Evolutionary conservation across 345 rosid genomes (phyloP).

Genomic region (Pugionium dolabratum): DNA sequence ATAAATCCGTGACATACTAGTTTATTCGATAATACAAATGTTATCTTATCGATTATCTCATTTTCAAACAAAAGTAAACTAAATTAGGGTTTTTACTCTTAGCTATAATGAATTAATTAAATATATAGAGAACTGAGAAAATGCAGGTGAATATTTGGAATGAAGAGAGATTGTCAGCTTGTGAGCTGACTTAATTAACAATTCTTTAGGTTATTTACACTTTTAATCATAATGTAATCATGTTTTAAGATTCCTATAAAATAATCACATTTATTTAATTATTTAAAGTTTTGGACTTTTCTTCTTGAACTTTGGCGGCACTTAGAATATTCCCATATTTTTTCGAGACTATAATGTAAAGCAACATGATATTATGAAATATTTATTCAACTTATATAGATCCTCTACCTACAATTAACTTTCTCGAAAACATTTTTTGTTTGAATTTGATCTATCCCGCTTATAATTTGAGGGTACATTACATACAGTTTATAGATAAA

Average conservation of each 20-base stretch:
- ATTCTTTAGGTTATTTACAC: constrained; percentile 41
- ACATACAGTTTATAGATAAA: too few relatives aligned
- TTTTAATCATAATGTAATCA: constrained; percentile 94
- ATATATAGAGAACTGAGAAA: constrained; percentile 78
- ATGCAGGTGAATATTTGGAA: constrained; percentile 84
- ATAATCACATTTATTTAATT: constrained; percentile 40
- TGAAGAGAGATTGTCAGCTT: constrained; percentile 63
- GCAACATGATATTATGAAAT: too few relatives aligned
- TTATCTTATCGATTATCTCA: background rate
- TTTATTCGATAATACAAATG: too few relatives aligned
- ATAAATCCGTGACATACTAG: too few relatives aligned
- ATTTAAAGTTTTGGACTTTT: constrained; percentile 62
- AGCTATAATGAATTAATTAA: constrained; percentile 16
- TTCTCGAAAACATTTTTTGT: too few relatives aligned
- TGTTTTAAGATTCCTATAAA: constrained; percentile 46
- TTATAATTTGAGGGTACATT: too few relatives aligned
- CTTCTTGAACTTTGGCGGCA: constrained; percentile 89
- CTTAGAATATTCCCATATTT: constrained; percentile 81
- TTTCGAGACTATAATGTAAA: constrained; percentile 41
- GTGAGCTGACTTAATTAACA: constrained; percentile 82
- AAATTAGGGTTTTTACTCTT: constrained; percentile 3
- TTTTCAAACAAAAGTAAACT: constrained; percentile 30
- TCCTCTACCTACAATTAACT: too few relatives aligned
- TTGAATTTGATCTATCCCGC: too few relatives aligned
- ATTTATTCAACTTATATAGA: too few relatives aligned